Evolutionary conservation across 2,329 filamentous ascomycete genomes (phyloP).

Genomic region (Dissoconium aciculare): DNA sequence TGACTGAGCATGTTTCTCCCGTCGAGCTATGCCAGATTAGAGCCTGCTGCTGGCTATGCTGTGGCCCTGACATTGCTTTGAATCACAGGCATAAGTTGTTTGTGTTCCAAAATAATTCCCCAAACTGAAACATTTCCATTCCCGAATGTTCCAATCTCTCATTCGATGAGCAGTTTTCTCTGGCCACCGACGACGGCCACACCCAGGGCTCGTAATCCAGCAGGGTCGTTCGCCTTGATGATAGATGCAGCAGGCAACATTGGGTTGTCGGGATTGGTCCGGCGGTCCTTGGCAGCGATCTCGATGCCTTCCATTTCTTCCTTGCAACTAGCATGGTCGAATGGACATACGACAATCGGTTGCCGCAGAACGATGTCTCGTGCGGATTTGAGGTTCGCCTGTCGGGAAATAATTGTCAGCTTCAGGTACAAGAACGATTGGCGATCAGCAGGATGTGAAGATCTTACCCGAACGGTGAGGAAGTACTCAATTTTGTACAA

Average conservation of each 20-base stretch:
- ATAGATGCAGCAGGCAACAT: constrained; percentile 81
- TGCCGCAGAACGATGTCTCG: constrained; percentile 79
- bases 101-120: too few relatives aligned
- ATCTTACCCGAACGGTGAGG: constrained; percentile 76
- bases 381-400: constrained; percentile 80
- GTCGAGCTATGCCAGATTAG: too few relatives aligned
- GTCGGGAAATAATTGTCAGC: constrained; percentile 10
- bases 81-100: too few relatives aligned
- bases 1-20: too few relatives aligned
- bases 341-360: constrained; percentile 87
- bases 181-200: constrained; percentile 48
- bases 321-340: constrained; percentile 90
- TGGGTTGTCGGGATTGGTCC: constrained; percentile 76
- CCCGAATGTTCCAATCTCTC: too few relatives aligned
- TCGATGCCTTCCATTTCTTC: constrained; percentile 98
- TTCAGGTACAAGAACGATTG: constrained; percentile 2
- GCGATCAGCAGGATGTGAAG: background rate
- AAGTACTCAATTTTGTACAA: constrained; percentile 99
- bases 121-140: too few relatives aligned
- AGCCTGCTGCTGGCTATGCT: too few relatives aligned
- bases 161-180: constrained; percentile 52
- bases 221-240: constrained; percentile 59
- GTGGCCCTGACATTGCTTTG: too few relatives aligned
- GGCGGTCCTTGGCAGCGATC: constrained; percentile 83
- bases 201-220: constrained; percentile 44